Evolutionary conservation across 495 filamentous ascomycete species (phyloP), one percentile per base, ranked within the genome.

Genomic region (Aspergillus haitiensis): DNA sequence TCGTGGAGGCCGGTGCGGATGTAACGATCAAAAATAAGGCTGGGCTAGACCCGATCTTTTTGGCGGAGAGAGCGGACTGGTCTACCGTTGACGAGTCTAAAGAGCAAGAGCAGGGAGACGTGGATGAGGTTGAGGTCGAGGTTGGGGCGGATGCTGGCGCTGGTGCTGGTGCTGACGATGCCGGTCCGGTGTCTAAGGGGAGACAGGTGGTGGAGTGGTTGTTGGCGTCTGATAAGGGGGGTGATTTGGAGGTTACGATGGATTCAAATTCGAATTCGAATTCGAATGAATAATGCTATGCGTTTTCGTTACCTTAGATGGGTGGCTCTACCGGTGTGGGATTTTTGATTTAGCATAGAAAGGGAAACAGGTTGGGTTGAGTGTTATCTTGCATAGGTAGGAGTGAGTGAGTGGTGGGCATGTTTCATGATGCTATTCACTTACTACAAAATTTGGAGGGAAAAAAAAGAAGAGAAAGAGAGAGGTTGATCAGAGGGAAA

Each of bases 41-140:
- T 21, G 92, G 93, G 3, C 89, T 94, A 62, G 87, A 95, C 66
- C 88, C 92, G 5, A 79, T 95, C 6, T 95, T 90, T 68, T 82
- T 96, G 65, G 93, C 93, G 5, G 89, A 92, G 74, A 76, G 88
- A 51, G 86, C 73, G 32, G 75, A 76, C 44, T 80, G 77, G 77
- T 63, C 62, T 48, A 59, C 66, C 52, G 67, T 58, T 68, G 13
- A 40, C 37, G 9, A 40, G 37, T 9, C 37, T 64, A 33, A 71
- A 73, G 64, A 63, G 67, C 57, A 66, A 65, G 34, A 56, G 4
- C 70, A 64, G 50, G 58, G 45, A 7, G 44, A 33, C 5, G 31
- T 46, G 12, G 53, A 46, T 37, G 55, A 40, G 46, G 45, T 47
- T 31, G 57, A 58, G 53, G 64, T 59, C 42, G 56, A 40, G 13